phyloP scores from a whole-genome alignment of 768 basidiomycete genomes.

The Boletus vinaceobasis region DNA sequence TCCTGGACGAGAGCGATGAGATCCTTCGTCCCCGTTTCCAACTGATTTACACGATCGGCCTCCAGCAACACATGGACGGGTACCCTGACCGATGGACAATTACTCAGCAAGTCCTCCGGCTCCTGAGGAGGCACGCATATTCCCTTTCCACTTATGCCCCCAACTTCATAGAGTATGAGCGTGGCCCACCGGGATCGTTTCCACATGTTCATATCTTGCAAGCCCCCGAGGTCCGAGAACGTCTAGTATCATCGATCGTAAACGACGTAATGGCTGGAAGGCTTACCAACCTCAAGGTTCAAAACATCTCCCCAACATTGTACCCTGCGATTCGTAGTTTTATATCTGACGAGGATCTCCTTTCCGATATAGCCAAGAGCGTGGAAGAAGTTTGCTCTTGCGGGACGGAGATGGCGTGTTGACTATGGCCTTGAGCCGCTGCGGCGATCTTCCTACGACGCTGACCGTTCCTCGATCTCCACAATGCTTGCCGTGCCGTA shows the following conservation, averaged over 20 bases:
- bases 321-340: constrained; percentile 9
- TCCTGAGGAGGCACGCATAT: constrained; percentile 5
- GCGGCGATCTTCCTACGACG: no score
- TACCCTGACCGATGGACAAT: constrained; percentile 29
- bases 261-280: constrained; percentile 7
- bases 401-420: constrained; percentile 26
- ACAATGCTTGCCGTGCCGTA: constrained; percentile 34
- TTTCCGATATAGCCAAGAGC: neutral
- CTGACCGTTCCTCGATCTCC: no score
- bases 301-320: neutral
- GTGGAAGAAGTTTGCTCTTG: constrained; percentile 19
- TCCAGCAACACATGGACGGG: constrained; percentile 18
- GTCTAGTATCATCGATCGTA: neutral
- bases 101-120: constrained; percentile 23
- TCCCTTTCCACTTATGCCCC: neutral
- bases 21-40: constrained; percentile 20
- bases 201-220: constrained; percentile 2
- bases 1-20: constrained; percentile 23
- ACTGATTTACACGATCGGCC: constrained; percentile 24
- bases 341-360: neutral
- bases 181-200: constrained; percentile 1
- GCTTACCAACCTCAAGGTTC: constrained; percentile 10
- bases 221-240: neutral
- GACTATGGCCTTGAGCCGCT: neutral
- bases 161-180: neutral